Evolutionary conservation across 2,329 filamentous ascomycete genomes (phyloP).

Genomic region (Aspergillus ochraceus): DNA sequence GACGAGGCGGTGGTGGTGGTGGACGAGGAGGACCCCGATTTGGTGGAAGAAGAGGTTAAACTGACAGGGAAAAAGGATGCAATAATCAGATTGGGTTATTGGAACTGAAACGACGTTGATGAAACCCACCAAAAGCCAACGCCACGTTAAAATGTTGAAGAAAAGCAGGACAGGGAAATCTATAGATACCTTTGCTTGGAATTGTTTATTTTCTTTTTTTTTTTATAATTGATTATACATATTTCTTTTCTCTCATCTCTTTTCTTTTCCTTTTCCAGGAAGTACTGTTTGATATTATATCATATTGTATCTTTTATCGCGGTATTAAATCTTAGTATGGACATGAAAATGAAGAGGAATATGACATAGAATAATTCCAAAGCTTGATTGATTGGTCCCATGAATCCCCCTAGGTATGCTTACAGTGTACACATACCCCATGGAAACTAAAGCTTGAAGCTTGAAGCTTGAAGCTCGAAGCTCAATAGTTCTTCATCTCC

Average conservation of each 20-base stretch:
- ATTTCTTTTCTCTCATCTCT: neutral
- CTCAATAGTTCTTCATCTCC: too few relatives aligned
- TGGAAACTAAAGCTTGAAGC: too few relatives aligned
- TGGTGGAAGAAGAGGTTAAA: neutral
- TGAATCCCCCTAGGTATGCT: too few relatives aligned
- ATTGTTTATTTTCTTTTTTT: neutral
- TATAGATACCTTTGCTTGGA: neutral
- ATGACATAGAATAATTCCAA: too few relatives aligned
- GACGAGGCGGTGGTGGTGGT: neutral
- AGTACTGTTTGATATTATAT: too few relatives aligned
- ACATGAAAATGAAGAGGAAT: too few relatives aligned
- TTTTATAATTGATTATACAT: too few relatives aligned
- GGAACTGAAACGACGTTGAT: neutral
- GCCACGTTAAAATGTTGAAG: neutral
- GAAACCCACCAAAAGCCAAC: neutral
- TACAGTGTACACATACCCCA: too few relatives aligned
- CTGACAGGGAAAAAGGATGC: neutral
- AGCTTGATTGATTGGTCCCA: too few relatives aligned
- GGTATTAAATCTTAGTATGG: neutral
- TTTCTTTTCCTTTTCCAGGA: neutral
- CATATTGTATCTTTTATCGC: neutral
- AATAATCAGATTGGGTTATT: neutral
- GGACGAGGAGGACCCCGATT: neutral
- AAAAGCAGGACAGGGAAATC: slow-evolving; percentile 4
- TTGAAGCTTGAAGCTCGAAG: too few relatives aligned